Base-by-base conservation (phyloP, 2,329 filamentous ascomycete species). In the Alternaria alternata region DNA sequence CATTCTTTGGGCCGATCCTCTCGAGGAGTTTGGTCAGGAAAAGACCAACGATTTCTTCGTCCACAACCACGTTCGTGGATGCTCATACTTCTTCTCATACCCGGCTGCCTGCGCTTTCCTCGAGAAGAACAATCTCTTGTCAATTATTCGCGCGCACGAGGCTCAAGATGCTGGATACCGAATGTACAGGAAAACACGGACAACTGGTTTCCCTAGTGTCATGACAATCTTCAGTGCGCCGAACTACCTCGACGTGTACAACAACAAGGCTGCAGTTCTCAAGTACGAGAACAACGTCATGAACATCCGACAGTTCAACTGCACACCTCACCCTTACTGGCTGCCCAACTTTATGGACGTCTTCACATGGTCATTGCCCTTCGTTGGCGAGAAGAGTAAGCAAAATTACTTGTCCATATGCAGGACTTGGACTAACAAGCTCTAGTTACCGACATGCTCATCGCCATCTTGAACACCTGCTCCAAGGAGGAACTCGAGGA, bases 221-320 rank as follows among this genome's bases (percentile, higher is more conserved):
- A 99, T 99, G 95, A 99, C 95, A 70, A 99, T 99, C 74, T 99
- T 99, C 86, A 98, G 94, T 44, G 95, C 95, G 1, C 95, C 95
- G 38, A 99, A 99, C 81, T 99, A 99, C 78, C 88, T 99, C 65
- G 95, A 99, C 75, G 94, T 99, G 38, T 99, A 99, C 83, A 99
- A 99, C 88, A 99, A 99, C 86, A 99, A 99, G 85, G 95, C 95
- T 2, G 95, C 95, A 0, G 95, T 99, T 41, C 85, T 99, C 73
- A 99, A 99, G 83, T 99, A 99, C 79, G 95, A 99, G 83, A 99
- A 99, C 82, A 99, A 99, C 76, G 95, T 99, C 63, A 99, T 99
- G 95, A 99, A 99, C 84, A 99, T 99, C 77, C 89, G 95, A 61
- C 95, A 99, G 81, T 99, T 99, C 84, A 99, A 99, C 85, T 99